Evolutionary conservation across 148 eudicot species (phyloP).

Genomic region (Nepenthes gracilis): DNA sequence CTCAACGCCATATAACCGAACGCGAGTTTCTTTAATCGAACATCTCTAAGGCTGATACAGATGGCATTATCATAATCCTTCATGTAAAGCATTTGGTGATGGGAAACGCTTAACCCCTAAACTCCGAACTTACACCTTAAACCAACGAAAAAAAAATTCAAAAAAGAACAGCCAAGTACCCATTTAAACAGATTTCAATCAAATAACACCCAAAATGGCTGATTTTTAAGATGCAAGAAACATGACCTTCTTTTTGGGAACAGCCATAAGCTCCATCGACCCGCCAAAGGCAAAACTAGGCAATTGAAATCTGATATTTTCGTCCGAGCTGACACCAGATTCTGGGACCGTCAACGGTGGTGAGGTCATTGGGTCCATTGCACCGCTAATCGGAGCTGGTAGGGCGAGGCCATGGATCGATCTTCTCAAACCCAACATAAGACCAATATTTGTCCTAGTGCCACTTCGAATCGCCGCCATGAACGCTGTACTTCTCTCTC

Average conservation of each 20-base stretch:
- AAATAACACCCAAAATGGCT: too few species aligned
- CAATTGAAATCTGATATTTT: constrained; percentile 11
- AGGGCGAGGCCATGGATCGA: constrained; percentile 33
- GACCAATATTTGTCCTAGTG: constrained; percentile 6
- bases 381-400: constrained; percentile 23
- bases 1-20: too few species aligned
- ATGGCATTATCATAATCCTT: too few species aligned
- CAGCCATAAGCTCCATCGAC: constrained; percentile 81
- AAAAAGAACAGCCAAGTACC: too few species aligned
- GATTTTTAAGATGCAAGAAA: not conserved
- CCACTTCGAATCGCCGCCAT: not conserved
- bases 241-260: constrained; percentile 54
- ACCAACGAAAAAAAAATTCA: too few species aligned
- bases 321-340: constrained; percentile 4
- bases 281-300: constrained; percentile 30
- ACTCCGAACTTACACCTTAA: too few species aligned
- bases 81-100: too few species aligned
- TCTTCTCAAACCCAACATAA: constrained; percentile 19
- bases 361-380: constrained; percentile 14
- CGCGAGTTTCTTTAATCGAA: too few species aligned
- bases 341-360: constrained; percentile 14
- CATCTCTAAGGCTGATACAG: too few species aligned
- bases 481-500: too few species aligned
- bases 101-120: too few species aligned
- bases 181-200: too few species aligned